phyloP scores from a whole-genome alignment of 2,329 filamentous ascomycete genomes.

The Ophiostoma montium region DNA sequence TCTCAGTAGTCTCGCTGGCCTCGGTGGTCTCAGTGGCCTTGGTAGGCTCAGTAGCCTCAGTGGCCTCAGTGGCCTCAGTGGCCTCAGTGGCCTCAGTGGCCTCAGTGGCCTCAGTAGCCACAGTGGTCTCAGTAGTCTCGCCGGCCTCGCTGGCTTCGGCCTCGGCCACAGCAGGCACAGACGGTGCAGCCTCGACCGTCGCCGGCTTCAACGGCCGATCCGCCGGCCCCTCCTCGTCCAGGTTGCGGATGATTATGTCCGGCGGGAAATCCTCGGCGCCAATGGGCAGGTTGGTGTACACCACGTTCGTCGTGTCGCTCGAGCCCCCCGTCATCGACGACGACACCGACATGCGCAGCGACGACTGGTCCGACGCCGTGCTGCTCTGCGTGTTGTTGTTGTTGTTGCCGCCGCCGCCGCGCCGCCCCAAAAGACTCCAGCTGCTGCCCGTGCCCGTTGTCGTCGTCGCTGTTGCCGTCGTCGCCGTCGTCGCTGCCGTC shows the following conservation, averaged over 20 bases:
- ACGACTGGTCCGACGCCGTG: slow-evolving; percentile 13
- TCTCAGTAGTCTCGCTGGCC: not conserved
- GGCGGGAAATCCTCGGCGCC: slow-evolving; percentile 7
- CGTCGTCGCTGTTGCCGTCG: not conserved
- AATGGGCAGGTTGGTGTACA: not conserved
- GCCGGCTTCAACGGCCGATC: not conserved
- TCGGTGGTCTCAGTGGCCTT: too few relatives aligned
- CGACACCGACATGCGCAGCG: slow-evolving; percentile 12
- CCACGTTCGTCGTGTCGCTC: slow-evolving; percentile 6
- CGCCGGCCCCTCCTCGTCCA: slow-evolving; percentile 9
- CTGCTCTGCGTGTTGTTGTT: slow-evolving; percentile 14
- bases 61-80: too few relatives aligned
- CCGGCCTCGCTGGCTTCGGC: not conserved
- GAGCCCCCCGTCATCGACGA: slow-evolving; percentile 9
- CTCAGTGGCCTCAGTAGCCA: not conserved
- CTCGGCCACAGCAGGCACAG: too few relatives aligned
- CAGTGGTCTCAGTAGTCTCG: not conserved
- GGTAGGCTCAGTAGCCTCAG: too few relatives aligned
- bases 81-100: not conserved
- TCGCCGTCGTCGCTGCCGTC: not conserved
- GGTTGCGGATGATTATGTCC: slow-evolving; percentile 10
- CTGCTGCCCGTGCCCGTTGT: not conserved
- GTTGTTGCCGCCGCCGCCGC: slow-evolving; percentile 3
- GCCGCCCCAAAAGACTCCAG: slow-evolving; percentile 9
- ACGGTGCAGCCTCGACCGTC: not conserved